Conservation (phyloP, 768 basidiomycete species). For the Auricularia sp. region DNA sequence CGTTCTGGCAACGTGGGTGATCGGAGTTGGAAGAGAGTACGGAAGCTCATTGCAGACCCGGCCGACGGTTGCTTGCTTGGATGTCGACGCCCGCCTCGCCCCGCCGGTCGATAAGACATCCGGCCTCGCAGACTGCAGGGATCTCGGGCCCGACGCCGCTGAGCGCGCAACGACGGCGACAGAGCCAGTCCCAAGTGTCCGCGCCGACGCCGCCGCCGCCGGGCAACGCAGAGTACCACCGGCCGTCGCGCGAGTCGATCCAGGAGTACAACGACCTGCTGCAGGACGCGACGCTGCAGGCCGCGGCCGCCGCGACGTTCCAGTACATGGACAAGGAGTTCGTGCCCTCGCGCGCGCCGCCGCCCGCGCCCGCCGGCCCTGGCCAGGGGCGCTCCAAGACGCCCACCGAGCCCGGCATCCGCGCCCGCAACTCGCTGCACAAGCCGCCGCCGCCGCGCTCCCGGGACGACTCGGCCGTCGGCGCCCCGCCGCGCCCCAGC, state of each 20-base stretch:
- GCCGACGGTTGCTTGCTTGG: too few relatives aligned
- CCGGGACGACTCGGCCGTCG: background rate
- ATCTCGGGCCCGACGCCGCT: too few relatives aligned
- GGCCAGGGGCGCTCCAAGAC: background rate
- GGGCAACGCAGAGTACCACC: background rate
- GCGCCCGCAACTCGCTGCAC: conserved; percentile 47
- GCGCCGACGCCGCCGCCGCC: too few relatives aligned
- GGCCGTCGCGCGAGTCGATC: conserved; percentile 60
- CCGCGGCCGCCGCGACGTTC: conserved; percentile 33
- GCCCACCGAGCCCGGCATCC: conserved; percentile 20
- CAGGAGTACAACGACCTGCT: conserved; percentile 71
- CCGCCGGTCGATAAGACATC: too few relatives aligned
- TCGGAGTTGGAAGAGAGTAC: too few relatives aligned
- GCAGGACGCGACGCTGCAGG: conserved; percentile 46
- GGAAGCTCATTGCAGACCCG: too few relatives aligned
- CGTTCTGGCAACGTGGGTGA: too few relatives aligned
- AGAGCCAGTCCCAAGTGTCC: too few relatives aligned
- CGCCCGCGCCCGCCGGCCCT: background rate
- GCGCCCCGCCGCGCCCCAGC: conserved; percentile 70
- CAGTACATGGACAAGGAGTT: conserved; percentile 5
- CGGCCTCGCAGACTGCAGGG: too few relatives aligned
- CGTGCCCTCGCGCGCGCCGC: background rate
- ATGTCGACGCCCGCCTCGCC: too few relatives aligned
- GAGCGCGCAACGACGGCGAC: too few relatives aligned
- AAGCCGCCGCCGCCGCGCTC: conserved; percentile 32